Evolutionary conservation across 1,284 basidiomycete species (phyloP).

Genomic region (Paramarasmius palmivorus): DNA sequence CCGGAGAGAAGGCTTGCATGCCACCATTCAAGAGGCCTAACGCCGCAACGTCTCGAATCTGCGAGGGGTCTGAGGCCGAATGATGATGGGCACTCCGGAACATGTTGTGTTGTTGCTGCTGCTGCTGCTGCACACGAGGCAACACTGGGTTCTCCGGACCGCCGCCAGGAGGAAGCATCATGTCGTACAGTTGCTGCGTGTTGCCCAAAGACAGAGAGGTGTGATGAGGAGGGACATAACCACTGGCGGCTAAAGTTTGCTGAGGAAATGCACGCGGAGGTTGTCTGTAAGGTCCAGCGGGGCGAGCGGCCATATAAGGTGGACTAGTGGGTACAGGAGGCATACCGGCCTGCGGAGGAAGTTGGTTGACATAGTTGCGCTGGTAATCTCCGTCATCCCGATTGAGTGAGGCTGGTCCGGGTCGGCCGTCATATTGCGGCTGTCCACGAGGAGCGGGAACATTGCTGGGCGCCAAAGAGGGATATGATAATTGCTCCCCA

Average conservation of each 20-base stretch:
- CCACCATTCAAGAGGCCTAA: constrained; percentile 58
- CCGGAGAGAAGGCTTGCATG: constrained; percentile 52
- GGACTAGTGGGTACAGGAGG: constrained; percentile 35
- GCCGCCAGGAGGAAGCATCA: constrained; percentile 63
- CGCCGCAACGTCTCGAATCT: constrained; percentile 64
- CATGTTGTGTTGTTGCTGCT: constrained; percentile 72
- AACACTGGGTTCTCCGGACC: constrained; percentile 62
- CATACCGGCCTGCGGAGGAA: constrained; percentile 31
- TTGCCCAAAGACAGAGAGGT: constrained; percentile 66
- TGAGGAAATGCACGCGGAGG: constrained; percentile 50
- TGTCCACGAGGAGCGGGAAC: constrained; percentile 44
- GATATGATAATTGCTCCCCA: constrained; percentile 67
- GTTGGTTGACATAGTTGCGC: constrained; percentile 46
- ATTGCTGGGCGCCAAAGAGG: constrained; percentile 56
- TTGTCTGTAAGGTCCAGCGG: constrained; percentile 56
- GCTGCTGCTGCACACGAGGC: constrained; percentile 74
- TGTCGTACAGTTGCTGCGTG: constrained; percentile 74
- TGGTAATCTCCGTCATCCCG: constrained; percentile 63
- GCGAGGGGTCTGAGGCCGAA: constrained; percentile 76
- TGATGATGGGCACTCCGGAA: constrained; percentile 76
- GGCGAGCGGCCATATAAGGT: constrained; percentile 50
- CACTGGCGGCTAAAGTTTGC: constrained; percentile 53
- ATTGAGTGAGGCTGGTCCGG: constrained; percentile 30
- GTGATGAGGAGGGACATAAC: constrained; percentile 53
- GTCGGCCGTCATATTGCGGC: constrained; percentile 50